phyloP scores from a whole-genome alignment of 805 yeast species.

The Kodamaea hsintzibuensis region DNA sequence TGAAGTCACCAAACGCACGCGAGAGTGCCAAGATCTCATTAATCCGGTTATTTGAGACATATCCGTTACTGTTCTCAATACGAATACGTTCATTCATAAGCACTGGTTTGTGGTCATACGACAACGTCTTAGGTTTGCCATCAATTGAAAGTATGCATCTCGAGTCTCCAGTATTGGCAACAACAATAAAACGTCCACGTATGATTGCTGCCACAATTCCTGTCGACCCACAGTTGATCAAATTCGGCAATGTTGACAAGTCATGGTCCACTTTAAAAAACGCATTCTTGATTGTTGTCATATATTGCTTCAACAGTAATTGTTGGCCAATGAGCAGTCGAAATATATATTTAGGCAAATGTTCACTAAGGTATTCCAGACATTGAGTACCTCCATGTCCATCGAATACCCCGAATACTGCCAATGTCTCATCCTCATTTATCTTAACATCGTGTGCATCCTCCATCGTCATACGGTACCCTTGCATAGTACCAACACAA shows the following conservation, averaged over 20 bases:
- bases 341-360: conserved; percentile 40
- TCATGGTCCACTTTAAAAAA: conserved; percentile 41
- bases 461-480: conserved; percentile 72
- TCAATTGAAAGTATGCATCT: conserved; percentile 57
- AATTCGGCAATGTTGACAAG: conserved; percentile 22
- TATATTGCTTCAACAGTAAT: conserved; percentile 14
- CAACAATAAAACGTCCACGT: conserved; percentile 43
- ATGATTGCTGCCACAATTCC: conserved; percentile 36
- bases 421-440: conserved; percentile 41
- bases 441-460: conserved; percentile 65
- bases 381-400: conserved; percentile 79
- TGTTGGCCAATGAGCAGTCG: conserved; percentile 20
- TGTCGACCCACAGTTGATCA: conserved; percentile 44
- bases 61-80: conserved; percentile 43
- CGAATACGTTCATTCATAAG: conserved; percentile 46
- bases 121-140: conserved; percentile 55
- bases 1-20: conserved; percentile 47
- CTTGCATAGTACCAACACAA: conserved; percentile 76
- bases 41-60: conserved; percentile 37
- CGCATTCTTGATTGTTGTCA: conserved; percentile 27
- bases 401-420: conserved; percentile 73
- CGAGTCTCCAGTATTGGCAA: conserved; percentile 78
- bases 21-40: conserved; percentile 45
- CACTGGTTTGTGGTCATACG: conserved; percentile 46
- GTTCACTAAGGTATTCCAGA: conserved; percentile 52